Conservation (phyloP, 352 stramenopile species). For the Globisporangium cylindrosporum region DNA sequence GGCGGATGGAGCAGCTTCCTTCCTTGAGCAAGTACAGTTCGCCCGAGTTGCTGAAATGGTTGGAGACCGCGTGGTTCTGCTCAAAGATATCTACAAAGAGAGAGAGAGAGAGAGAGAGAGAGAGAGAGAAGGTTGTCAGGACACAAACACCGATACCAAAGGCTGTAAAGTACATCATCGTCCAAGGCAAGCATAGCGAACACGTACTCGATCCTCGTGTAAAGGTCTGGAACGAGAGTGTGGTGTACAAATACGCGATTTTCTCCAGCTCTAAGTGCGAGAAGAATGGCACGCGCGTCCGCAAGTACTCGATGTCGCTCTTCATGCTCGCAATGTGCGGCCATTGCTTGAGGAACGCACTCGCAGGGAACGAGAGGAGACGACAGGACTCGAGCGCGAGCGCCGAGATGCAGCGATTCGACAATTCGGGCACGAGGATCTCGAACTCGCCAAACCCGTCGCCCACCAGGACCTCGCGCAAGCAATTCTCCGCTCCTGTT, state of each 20-base stretch:
- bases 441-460: conserved; percentile 69
- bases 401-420: conserved; percentile 30
- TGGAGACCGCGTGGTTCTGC: conserved; percentile 3
- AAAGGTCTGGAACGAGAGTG: conserved; percentile 41
- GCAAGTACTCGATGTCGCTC: conserved; percentile 50
- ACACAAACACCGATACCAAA: neutral
- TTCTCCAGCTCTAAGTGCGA: conserved; percentile 45
- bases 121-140: neutral
- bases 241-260: conserved; percentile 56
- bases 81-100: conserved; percentile 35
- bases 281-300: conserved; percentile 38
- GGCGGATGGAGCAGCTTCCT: conserved; percentile 46
- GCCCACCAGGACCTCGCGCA: conserved; percentile 37
- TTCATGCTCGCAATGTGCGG: conserved; percentile 27
- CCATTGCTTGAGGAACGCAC: conserved; percentile 50
- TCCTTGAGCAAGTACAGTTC: conserved; percentile 53
- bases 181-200: neutral
- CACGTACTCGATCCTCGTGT: conserved; percentile 42
- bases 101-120: too few species aligned
- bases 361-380: conserved; percentile 48
- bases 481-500: conserved; percentile 18
- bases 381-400: conserved; percentile 47
- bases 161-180: neutral
- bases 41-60: neutral
- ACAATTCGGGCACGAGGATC: conserved; percentile 41